Evolutionary conservation across 768 basidiomycete species (phyloP).

Genomic region (Boletellus emodensis): DNA sequence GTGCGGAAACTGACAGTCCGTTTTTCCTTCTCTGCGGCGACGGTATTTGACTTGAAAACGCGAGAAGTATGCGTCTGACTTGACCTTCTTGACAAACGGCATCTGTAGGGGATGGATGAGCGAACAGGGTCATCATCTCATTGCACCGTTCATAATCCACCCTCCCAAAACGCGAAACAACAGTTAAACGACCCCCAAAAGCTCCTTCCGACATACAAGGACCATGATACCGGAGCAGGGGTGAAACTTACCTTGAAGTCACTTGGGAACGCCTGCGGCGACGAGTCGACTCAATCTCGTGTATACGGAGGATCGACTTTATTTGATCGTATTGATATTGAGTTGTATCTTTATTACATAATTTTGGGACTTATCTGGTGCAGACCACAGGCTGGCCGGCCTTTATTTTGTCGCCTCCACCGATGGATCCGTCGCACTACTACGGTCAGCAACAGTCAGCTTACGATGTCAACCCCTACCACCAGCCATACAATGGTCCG

Average conservation of each 20-base stretch:
- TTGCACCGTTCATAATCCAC: conserved; percentile 29
- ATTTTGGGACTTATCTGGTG: not conserved
- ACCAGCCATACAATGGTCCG: conserved; percentile 75
- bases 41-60: conserved; percentile 99
- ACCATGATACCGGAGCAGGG: not conserved
- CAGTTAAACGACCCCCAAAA: not conserved
- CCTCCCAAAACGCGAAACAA: conserved; percentile 6
- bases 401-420: conserved; percentile 2
- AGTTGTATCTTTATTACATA: conserved; percentile 15
- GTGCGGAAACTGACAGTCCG: conserved; percentile 67
- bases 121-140: conserved; percentile 25
- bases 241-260: conserved; percentile 39
- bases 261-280: conserved; percentile 30
- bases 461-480: conserved; percentile 72
- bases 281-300: conserved; percentile 15
- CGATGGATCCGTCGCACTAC: conserved; percentile 38
- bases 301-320: conserved; percentile 14
- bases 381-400: not conserved
- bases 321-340: conserved; percentile 30
- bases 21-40: conserved; percentile 96
- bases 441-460: conserved; percentile 51
- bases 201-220: not conserved
- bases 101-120: conserved; percentile 42
- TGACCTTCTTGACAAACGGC: conserved; percentile 98
- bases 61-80: conserved; percentile 96